A percentile compares a stretch with the other conserved stretches of the same genome.
These are phyloP conservation scores for Gyrodon lividus DNA, from an alignment of 768 basidiomycete species.

Conservation along the genomic window DNA sequence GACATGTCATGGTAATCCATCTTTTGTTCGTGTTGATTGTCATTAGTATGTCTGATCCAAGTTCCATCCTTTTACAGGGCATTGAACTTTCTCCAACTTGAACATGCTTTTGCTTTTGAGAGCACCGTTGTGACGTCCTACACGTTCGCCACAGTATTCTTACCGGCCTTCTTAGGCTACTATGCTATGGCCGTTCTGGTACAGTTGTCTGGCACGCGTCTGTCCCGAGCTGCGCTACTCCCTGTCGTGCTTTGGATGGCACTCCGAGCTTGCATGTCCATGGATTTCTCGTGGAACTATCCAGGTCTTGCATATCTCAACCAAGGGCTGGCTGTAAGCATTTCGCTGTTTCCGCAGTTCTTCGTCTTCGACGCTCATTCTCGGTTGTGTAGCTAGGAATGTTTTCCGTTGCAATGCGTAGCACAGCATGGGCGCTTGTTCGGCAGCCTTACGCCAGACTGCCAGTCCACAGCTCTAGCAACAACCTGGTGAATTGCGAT, in stretches of 20 bases:
- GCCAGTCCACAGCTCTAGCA: slow-evolving; percentile 4
- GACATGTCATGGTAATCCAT: slow-evolving; percentile 2
- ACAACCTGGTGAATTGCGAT: neutral
- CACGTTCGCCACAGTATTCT: slow-evolving; percentile 36
- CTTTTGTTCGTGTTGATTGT: neutral
- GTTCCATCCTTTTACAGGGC: slow-evolving; percentile 2
- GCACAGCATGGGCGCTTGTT: slow-evolving; percentile 21
- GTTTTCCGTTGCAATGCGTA: slow-evolving; percentile 26
- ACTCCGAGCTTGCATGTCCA: slow-evolving; percentile 36
- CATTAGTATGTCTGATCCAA: neutral
- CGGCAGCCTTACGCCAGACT: slow-evolving; percentile 12
- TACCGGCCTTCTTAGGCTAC: slow-evolving; percentile 45
- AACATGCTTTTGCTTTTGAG: slow-evolving; percentile 13
- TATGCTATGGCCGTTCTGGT: slow-evolving; percentile 55
- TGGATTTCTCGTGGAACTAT: slow-evolving; percentile 24
- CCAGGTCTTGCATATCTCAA: slow-evolving; percentile 18
- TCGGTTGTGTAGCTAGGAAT: slow-evolving; percentile 15
- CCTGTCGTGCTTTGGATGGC: slow-evolving; percentile 46
- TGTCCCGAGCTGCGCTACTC: slow-evolving; percentile 46
- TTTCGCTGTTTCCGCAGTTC: no score
- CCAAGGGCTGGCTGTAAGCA: slow-evolving; percentile 22
- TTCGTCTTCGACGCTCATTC: slow-evolving; percentile 1
- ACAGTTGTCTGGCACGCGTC: slow-evolving; percentile 42
- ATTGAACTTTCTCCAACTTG: slow-evolving; percentile 10
- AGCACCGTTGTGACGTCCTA: slow-evolving; percentile 18